These are phyloP conservation scores for Ophiostoma angusticollis DNA, from an alignment of 2,329 filamentous ascomycete genomes.

Conservation along the genomic window DNA sequence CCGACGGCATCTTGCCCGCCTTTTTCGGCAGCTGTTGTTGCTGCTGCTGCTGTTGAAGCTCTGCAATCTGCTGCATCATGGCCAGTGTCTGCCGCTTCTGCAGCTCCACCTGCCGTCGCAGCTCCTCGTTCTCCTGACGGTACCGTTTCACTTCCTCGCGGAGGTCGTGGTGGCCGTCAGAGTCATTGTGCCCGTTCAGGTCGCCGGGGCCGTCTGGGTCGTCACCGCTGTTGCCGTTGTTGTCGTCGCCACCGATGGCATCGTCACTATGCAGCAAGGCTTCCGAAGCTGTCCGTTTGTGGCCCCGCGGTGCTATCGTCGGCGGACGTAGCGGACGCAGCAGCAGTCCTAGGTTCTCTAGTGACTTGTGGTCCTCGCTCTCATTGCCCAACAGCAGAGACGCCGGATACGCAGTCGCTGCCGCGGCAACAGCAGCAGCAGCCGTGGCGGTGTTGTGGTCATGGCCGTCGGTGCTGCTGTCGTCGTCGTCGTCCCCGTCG, in stretches of 20 bases:
- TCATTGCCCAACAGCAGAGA: constrained; percentile 3
- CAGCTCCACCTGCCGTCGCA: constrained; percentile 36
- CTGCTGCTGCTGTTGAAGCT: constrained; percentile 20
- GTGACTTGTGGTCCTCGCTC: constrained; percentile 5
- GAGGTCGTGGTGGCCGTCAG: constrained; percentile 34
- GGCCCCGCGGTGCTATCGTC: not conserved
- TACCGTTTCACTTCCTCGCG: constrained; percentile 55
- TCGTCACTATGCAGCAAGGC: constrained; percentile 5
- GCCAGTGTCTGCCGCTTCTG: constrained; percentile 33
- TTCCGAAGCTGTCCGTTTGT: constrained; percentile 10
- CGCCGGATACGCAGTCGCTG: constrained; percentile 1
- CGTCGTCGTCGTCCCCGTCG: not conserved
- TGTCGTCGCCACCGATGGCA: not conserved
- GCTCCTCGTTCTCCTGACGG: constrained; percentile 49
- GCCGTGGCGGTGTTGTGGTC: not conserved
- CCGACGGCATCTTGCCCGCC: not conserved
- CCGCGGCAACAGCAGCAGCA: constrained; percentile 1
- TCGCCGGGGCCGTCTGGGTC: not conserved
- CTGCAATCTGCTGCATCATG: constrained; percentile 36
- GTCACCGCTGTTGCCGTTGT: constrained; percentile 17
- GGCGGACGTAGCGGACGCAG: not conserved
- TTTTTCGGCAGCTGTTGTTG: not conserved
- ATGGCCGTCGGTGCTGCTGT: not conserved
- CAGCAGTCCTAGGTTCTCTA: constrained; percentile 8
- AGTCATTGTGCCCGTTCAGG: too few relatives aligned